These are phyloP conservation scores for Fusarium nelsonii DNA, from an alignment of 2,329 filamentous ascomycete species.

Conservation along the genomic window DNA sequence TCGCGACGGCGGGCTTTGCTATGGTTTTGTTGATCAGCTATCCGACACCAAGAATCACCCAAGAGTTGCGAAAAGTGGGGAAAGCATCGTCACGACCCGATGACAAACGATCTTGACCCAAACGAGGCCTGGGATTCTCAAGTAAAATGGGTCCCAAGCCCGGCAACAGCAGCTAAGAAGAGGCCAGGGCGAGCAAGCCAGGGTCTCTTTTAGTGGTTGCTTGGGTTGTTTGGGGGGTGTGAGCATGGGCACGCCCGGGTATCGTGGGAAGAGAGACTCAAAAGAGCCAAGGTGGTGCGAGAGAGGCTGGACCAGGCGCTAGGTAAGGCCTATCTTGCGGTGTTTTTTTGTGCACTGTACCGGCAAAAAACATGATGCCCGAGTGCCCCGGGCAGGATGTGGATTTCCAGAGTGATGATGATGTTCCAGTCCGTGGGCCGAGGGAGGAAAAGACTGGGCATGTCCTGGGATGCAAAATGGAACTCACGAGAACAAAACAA, in stretches of 20 bases:
- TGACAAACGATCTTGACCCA: slow-evolving; percentile 39
- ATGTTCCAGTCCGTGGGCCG: slow-evolving; percentile 31
- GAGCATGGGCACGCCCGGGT: slow-evolving; percentile 3
- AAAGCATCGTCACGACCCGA: slow-evolving; percentile 45
- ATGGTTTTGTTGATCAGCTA: slow-evolving; percentile 51
- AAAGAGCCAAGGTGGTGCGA: slow-evolving; percentile 14
- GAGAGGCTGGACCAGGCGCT: not conserved
- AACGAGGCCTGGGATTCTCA: slow-evolving; percentile 23
- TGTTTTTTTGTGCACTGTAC: slow-evolving; percentile 37
- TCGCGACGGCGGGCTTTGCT: slow-evolving; percentile 49
- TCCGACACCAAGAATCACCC: slow-evolving; percentile 41
- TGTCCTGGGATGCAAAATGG: slow-evolving; percentile 19
- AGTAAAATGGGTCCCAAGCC: slow-evolving; percentile 29
- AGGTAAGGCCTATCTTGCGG: slow-evolving; percentile 15
- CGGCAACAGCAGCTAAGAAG: slow-evolving; percentile 26
- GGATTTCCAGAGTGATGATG: slow-evolving; percentile 33
- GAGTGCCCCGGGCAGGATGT: slow-evolving; percentile 30
- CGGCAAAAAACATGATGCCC: slow-evolving; percentile 7
- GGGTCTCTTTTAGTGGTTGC: slow-evolving; percentile 36
- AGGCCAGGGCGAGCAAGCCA: slow-evolving; percentile 26
- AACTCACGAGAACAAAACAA: slow-evolving; percentile 39
- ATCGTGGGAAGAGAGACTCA: not conserved
- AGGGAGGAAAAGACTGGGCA: slow-evolving; percentile 27
- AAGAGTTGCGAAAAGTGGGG: slow-evolving; percentile 48
- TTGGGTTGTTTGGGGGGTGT: slow-evolving; percentile 7